These are phyloP conservation scores for Rosa lucieae DNA, from an alignment of 306 rosid species.

Conservation along the genomic window DNA sequence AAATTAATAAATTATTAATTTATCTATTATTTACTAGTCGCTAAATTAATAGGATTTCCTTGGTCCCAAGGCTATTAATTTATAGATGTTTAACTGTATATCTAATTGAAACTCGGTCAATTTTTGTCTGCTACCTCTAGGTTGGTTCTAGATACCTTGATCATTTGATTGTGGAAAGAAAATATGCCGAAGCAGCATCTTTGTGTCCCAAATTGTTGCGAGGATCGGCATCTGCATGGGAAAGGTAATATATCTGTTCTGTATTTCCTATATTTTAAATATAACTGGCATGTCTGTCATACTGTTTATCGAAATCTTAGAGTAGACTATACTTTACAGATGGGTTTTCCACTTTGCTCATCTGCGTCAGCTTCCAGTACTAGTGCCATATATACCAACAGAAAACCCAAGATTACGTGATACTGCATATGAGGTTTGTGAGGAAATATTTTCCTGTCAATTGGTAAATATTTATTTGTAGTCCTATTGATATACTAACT, in stretches of 20 bases:
- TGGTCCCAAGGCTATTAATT: too few species aligned
- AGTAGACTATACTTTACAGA: conserved; percentile 44
- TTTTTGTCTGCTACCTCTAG: conserved; percentile 43
- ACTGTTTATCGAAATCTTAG: conserved; percentile 24
- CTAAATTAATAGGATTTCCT: too few species aligned
- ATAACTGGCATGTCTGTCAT: conserved; percentile 9
- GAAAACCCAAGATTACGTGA: conserved; percentile 82
- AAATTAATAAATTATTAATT: too few species aligned
- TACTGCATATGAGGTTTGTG: conserved; percentile 93
- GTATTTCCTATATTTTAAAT: conserved; percentile 7
- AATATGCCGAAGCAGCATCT: conserved; percentile 90
- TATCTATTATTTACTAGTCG: too few species aligned
- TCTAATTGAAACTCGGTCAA: conserved; percentile 10
- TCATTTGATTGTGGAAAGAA: conserved; percentile 96
- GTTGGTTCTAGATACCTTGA: conserved; percentile 96
- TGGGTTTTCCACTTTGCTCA: conserved; percentile 99
- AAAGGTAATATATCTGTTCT: conserved; percentile 55
- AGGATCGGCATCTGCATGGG: conserved; percentile 96
- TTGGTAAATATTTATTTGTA: not conserved
- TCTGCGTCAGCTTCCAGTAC: conserved; percentile 92
- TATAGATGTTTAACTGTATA: not conserved
- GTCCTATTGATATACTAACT: conserved; percentile 8
- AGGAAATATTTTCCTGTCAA: conserved; percentile 16
- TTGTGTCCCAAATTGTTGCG: conserved; percentile 88
- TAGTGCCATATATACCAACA: conserved; percentile 88